A percentile compares a stretch with the other conserved stretches of the same genome.
These are phyloP conservation scores for Diaporthe eres DNA, from an alignment of 2,329 filamentous ascomycete species.

Conservation along the genomic window DNA sequence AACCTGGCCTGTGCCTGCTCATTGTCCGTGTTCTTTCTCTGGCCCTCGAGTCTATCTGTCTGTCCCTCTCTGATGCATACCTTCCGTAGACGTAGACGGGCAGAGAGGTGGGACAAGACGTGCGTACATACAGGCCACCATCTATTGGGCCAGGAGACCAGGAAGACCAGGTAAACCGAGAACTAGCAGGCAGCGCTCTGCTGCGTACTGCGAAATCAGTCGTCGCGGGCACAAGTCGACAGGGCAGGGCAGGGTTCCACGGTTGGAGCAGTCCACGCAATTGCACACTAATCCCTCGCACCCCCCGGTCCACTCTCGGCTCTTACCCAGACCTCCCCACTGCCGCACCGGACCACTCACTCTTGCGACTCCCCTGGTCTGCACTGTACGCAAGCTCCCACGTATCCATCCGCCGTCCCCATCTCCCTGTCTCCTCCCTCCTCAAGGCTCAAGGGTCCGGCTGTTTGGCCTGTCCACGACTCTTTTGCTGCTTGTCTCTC, in stretches of 20 bases:
- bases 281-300: constrained; percentile 28
- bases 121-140: not conserved
- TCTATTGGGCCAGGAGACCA: not conserved
- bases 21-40: not conserved
- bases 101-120: not conserved
- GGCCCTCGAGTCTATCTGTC: not conserved
- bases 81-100: not conserved
- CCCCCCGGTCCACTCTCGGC: constrained; percentile 33
- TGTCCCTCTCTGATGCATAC: not conserved
- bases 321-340: constrained; percentile 20
- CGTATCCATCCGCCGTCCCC: constrained; percentile 34
- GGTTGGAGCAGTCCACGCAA: constrained; percentile 38
- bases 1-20: constrained; percentile 18
- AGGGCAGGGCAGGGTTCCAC: constrained; percentile 26
- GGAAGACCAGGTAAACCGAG: not conserved
- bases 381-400: constrained; percentile 37
- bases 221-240: constrained; percentile 13
- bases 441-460: constrained; percentile 23
- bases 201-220: not conserved
- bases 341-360: constrained; percentile 18
- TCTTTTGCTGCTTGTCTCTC: constrained; percentile 18
- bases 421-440: constrained; percentile 32
- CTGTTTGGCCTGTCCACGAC: constrained; percentile 20
- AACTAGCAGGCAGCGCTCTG: constrained; percentile 9
- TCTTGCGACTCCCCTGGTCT: not conserved